Conservation (phyloP, 2,329 filamentous ascomycete species). For the Diaporthe longicolla region DNA sequence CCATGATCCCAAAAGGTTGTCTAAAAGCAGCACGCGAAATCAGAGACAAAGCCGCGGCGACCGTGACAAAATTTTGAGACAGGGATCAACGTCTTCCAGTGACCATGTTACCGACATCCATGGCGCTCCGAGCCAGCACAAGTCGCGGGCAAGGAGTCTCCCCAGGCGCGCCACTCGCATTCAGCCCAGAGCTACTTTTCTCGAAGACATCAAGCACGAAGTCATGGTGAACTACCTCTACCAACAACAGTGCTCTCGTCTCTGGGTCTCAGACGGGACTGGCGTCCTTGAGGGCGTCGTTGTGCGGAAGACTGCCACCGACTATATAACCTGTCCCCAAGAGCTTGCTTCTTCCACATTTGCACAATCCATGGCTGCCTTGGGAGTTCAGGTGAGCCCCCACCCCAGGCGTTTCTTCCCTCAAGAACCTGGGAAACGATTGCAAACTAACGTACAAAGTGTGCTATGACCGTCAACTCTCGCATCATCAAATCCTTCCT, state of each 20-base stretch:
- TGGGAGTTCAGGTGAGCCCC: slow-evolving; percentile 77
- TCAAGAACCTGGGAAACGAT: not conserved
- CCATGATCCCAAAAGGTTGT: not conserved
- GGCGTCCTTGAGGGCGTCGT: slow-evolving; percentile 81
- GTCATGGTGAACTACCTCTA: slow-evolving; percentile 89
- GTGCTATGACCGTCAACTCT: slow-evolving; percentile 86
- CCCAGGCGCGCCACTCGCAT: slow-evolving; percentile 59
- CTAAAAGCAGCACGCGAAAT: not conserved
- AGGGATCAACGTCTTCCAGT: slow-evolving; percentile 40
- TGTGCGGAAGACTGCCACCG: slow-evolving; percentile 75
- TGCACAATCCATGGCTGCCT: slow-evolving; percentile 73
- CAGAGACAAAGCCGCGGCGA: not conserved
- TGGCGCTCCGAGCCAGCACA: slow-evolving; percentile 45
- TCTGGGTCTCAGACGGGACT: slow-evolving; percentile 80
- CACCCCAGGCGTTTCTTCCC: not conserved
- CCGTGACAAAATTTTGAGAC: not conserved
- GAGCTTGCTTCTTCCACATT: slow-evolving; percentile 74
- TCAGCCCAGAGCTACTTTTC: slow-evolving; percentile 65
- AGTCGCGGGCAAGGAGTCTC: slow-evolving; percentile 67
- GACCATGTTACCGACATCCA: slow-evolving; percentile 54
- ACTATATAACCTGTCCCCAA: slow-evolving; percentile 81
- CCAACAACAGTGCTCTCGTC: slow-evolving; percentile 81
- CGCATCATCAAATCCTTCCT: slow-evolving; percentile 84
- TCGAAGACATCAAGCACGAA: slow-evolving; percentile 83
- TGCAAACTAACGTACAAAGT: slow-evolving; percentile 58